Base-by-base conservation (phyloP, 441 rosid genomes). In the Omphalea diandra region DNA sequence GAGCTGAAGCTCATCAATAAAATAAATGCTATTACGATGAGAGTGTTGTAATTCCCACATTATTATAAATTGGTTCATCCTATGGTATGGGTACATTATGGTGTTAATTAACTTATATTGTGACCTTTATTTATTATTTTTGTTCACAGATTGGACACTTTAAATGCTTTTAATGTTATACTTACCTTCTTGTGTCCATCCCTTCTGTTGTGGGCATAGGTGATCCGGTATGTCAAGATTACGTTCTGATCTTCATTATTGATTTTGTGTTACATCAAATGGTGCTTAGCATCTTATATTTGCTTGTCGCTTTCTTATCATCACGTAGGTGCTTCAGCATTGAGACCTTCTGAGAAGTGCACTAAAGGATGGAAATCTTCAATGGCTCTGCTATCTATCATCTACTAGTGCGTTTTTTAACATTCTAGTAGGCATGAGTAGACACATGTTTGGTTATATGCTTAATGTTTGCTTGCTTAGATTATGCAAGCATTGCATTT, bases 381-480 rank as follows among this genome's bases (percentile, higher is more conserved):
- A 64, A 64, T 90, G 97, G 98, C 84, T 91, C 0, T 73, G 94
- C 73, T 94, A 94, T 80, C 80, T 94, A 53, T 94, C 97, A 15
- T 88, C 98, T 10, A 91, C 98, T 40, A 79, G 97, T 91, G 83
- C 10, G 86, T 65, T 32, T 55, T n/a, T 62, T 22, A n/a, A n/a
- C n/a, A n/a, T n/a, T n/a, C n/a, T n/a, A n/a, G n/a, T n/a, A n/a
- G n/a, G n/a, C n/a, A n/a, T n/a, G n/a, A n/a, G n/a, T n/a, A n/a
- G n/a, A n/a, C n/a, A n/a, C n/a, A n/a, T n/a, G n/a, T n/a, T n/a
- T n/a, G n/a, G n/a, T n/a, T n/a, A n/a, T n/a, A n/a, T n/a, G n/a
- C n/a, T n/a, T n/a, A n/a, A n/a, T n/a, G n/a, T n/a, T n/a, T n/a
- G n/a, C n/a, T n/a, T n/a, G n/a, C n/a, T n/a, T n/a, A n/a, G n/a